phyloP scores from a whole-genome alignment of 768 basidiomycete species.

The Psilocybe cyanescens region DNA sequence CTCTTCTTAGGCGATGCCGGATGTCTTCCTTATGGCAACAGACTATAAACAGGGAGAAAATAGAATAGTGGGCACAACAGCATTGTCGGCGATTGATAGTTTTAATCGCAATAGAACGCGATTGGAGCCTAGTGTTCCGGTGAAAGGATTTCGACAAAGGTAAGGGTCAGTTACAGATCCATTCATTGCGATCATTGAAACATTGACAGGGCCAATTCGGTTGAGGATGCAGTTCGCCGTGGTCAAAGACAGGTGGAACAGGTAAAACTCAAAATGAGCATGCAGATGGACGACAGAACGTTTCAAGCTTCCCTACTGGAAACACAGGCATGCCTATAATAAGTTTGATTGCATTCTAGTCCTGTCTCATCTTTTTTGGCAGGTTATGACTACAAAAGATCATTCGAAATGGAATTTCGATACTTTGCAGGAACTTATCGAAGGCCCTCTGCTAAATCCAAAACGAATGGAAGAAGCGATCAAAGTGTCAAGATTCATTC shows the following conservation, averaged over 20 bases:
- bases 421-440: constrained; percentile 82
- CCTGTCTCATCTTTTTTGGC: background rate
- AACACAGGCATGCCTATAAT: constrained; percentile 63
- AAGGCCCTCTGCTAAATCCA: constrained; percentile 90
- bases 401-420: constrained; percentile 94
- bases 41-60: constrained; percentile 79
- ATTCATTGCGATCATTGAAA: background rate
- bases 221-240: constrained; percentile 85
- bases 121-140: constrained; percentile 54
- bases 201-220: constrained; percentile 65
- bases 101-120: constrained; percentile 88
- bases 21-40: constrained; percentile 83
- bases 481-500: constrained; percentile 85
- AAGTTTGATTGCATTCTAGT: background rate
- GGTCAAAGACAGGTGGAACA: constrained; percentile 93
- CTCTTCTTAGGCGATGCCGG: constrained; percentile 71
- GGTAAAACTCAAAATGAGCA: constrained; percentile 83
- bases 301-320: constrained; percentile 88
- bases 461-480: constrained; percentile 95
- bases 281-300: constrained; percentile 94
- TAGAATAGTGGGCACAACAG: constrained; percentile 81
- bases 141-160: constrained; percentile 69
- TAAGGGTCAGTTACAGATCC: constrained; percentile 28
- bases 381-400: constrained; percentile 88
- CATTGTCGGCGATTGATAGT: constrained; percentile 88